These are phyloP conservation scores for Taxawa tesnikishii DNA, from an alignment of 2,329 filamentous ascomycete genomes.

Conservation along the genomic window DNA sequence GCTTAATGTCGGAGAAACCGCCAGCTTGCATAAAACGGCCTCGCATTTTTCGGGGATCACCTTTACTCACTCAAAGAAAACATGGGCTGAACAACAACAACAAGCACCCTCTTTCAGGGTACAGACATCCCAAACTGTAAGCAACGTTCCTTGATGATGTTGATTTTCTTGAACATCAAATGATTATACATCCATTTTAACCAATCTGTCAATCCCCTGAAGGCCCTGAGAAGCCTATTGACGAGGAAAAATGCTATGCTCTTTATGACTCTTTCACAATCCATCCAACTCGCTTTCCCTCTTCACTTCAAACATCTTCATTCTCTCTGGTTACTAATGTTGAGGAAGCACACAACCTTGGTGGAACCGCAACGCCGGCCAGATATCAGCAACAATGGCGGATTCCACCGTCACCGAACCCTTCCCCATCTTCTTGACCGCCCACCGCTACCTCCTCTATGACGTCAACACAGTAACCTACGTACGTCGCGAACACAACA, in stretches of 20 bases:
- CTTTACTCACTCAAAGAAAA: constrained; percentile 3
- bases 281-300: neutral
- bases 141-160: too few species aligned
- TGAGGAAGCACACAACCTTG: neutral
- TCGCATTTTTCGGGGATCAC: constrained; percentile 2
- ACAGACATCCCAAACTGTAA: too few species aligned
- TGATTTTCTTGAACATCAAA: constrained; percentile 1
- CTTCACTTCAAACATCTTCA: neutral
- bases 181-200: constrained; percentile 48
- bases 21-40: too few species aligned
- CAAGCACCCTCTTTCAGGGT: too few species aligned
- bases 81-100: constrained; percentile 8
- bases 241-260: constrained; percentile 41
- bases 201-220: constrained; percentile 80
- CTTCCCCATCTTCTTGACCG: constrained; percentile 70
- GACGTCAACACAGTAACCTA: constrained; percentile 68
- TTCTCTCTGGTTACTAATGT: neutral
- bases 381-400: constrained; percentile 15
- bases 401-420: constrained; percentile 33
- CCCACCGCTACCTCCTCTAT: constrained; percentile 78
- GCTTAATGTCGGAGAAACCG: too few species aligned
- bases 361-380: neutral
- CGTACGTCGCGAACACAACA: constrained; percentile 67
- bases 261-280: constrained; percentile 15
- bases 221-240: constrained; percentile 38